Conservation (phyloP, 2,329 filamentous ascomycete genomes). For the Orbilia blumenaviensis region DNA sequence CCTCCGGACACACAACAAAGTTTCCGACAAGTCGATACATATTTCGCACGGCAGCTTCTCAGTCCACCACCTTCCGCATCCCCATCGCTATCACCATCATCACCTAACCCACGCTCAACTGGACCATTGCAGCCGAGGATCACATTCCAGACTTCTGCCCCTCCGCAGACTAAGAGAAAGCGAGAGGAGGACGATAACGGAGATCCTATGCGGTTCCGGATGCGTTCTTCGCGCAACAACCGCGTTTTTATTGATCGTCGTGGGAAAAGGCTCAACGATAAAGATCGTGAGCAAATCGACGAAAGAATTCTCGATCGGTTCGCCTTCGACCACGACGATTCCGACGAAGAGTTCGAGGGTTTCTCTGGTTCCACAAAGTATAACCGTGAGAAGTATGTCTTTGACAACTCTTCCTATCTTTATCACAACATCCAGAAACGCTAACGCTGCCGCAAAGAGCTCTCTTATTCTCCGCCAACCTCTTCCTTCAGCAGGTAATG, state of each 20-base stretch:
- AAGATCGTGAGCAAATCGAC: conserved; percentile 44
- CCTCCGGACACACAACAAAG: conserved; percentile 21
- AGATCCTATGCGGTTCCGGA: conserved; percentile 39
- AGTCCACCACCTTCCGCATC: conserved; percentile 45
- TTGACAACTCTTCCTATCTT: neutral
- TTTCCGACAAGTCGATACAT: conserved; percentile 46
- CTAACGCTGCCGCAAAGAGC: neutral
- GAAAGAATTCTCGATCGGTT: conserved; percentile 45
- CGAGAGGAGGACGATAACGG: conserved; percentile 44
- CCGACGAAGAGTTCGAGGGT: conserved; percentile 38
- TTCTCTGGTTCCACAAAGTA: conserved; percentile 17
- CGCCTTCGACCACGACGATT: conserved; percentile 50
- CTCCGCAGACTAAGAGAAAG: conserved; percentile 42
- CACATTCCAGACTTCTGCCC: conserved; percentile 46
- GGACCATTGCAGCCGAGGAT: conserved; percentile 40
- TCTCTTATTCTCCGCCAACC: conserved; percentile 44
- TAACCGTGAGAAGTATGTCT: conserved; percentile 43
- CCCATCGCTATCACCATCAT: conserved; percentile 41
- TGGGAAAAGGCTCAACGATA: conserved; percentile 31
- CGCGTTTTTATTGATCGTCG: conserved; percentile 43
- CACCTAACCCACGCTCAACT: conserved; percentile 26
- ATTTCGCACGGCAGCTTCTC: conserved; percentile 41
- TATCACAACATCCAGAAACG: neutral
- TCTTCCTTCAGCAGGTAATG: conserved; percentile 51
- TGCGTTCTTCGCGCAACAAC: conserved; percentile 24